Conservation (phyloP, 1,284 basidiomycete genomes). For the Ceraceosorus bombacis region DNA sequence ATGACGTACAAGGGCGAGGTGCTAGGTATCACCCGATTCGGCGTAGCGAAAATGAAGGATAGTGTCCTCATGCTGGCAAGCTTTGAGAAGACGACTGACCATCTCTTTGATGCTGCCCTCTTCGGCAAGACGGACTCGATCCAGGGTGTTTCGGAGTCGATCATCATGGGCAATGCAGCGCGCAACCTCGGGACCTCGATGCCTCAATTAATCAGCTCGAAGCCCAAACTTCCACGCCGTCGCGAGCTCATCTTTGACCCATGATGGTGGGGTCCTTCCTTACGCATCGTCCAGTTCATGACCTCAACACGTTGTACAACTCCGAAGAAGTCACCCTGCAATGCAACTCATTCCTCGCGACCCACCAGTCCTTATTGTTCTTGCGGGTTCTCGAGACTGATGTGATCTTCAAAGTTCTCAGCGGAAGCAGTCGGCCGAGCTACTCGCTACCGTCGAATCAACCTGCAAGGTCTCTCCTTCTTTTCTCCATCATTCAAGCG, state of each 20-base stretch:
- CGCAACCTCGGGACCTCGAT: slow-evolving; percentile 86
- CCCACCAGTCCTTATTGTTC: too few species aligned
- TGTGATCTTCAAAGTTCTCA: too few species aligned
- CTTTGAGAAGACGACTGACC: slow-evolving; percentile 99
- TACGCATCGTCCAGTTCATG: too few species aligned
- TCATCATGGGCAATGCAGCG: slow-evolving; percentile 99
- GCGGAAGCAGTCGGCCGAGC: too few species aligned
- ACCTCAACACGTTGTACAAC: too few species aligned
- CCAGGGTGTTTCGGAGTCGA: slow-evolving; percentile 94
- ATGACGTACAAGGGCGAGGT: slow-evolving; percentile 99
- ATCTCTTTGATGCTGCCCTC: slow-evolving; percentile 93
- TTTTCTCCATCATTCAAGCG: too few species aligned
- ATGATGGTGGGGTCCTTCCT: neutral
- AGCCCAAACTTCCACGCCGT: slow-evolving; percentile 27
- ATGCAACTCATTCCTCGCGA: too few species aligned
- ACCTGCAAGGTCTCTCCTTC: too few species aligned
- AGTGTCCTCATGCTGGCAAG: slow-evolving; percentile 98
- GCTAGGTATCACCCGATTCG: slow-evolving; percentile 95
- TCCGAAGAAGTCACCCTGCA: too few species aligned
- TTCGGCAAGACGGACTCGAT: slow-evolving; percentile 93
- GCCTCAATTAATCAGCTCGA: slow-evolving; percentile 25
- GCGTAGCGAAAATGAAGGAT: slow-evolving; percentile 99
- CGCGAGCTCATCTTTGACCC: slow-evolving; percentile 33
- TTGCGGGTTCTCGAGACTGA: too few species aligned
- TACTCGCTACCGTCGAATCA: too few species aligned